phyloP scores from a whole-genome alignment of 176 grass and related monocot genomes.

The Coix lacrymajobi region DNA sequence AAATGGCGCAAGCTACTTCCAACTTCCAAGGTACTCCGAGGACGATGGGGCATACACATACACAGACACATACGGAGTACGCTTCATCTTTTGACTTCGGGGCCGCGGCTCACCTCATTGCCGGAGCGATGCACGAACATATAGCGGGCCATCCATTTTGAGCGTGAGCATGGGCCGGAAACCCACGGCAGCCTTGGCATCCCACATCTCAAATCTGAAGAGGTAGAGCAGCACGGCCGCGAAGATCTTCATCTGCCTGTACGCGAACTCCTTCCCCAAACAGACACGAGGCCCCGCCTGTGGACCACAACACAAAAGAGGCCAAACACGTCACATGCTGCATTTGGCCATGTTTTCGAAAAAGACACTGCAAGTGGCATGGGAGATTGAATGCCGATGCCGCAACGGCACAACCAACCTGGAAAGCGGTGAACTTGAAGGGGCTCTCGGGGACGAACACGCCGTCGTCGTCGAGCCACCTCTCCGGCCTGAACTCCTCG shows the following conservation, averaged over 20 bases:
- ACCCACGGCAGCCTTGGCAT: conserved; percentile 14
- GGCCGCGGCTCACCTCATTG: neutral
- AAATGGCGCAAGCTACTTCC: neutral
- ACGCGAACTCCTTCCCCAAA: conserved; percentile 88
- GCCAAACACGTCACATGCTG: neutral
- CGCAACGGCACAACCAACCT: conserved; percentile 21
- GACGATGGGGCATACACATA: too few species aligned
- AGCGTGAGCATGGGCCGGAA: conserved; percentile 49
- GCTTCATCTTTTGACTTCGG: too few species aligned
- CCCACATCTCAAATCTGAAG: conserved; percentile 66
- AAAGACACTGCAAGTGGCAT: neutral
- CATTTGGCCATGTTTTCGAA: neutral
- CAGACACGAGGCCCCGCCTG: conserved; percentile 80
- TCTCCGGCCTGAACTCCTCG: conserved; percentile 68
- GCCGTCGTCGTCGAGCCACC: conserved; percentile 64
- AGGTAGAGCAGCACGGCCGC: conserved; percentile 43
- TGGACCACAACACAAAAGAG: neutral
- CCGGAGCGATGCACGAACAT: conserved; percentile 37
- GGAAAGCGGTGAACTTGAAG: conserved; percentile 78
- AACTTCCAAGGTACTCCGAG: too few species aligned
- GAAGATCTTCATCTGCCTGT: conserved; percentile 81
- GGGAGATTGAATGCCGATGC: neutral
- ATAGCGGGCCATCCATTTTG: conserved; percentile 49
- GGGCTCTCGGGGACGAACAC: conserved; percentile 59
- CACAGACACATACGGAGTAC: too few species aligned